Conservation (phyloP, 2,329 filamentous ascomycete genomes). For the Fusarium clavum region DNA sequence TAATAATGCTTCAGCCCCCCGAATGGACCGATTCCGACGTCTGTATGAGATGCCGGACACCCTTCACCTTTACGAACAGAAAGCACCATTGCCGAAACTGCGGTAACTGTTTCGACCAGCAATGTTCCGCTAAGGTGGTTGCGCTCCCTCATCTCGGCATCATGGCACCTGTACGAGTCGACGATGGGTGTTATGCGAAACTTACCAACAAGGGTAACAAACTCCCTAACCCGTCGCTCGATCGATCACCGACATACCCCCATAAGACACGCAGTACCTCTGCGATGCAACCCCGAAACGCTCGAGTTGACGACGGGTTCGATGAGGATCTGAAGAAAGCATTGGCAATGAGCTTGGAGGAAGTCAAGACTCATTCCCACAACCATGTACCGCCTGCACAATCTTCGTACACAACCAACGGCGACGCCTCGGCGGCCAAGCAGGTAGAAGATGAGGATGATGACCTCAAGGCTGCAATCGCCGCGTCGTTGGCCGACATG, state of each 20-base stretch:
- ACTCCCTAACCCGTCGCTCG: slow-evolving; percentile 57
- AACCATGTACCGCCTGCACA: slow-evolving; percentile 75
- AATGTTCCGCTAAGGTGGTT: slow-evolving; percentile 90
- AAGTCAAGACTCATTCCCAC: slow-evolving; percentile 79
- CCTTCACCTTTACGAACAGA: slow-evolving; percentile 97
- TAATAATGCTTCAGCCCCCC: slow-evolving; percentile 72
- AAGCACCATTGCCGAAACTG: slow-evolving; percentile 99
- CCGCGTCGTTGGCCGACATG: slow-evolving; percentile 94
- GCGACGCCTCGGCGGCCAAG: slow-evolving; percentile 52
- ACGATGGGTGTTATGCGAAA: slow-evolving; percentile 94
- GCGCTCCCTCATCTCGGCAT: slow-evolving; percentile 94
- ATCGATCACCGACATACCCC: slow-evolving; percentile 62
- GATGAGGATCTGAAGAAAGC: slow-evolving; percentile 96
- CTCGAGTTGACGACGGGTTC: slow-evolving; percentile 88
- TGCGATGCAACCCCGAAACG: slow-evolving; percentile 88
- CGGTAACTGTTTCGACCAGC: slow-evolving; percentile 95
- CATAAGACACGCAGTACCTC: slow-evolving; percentile 74
- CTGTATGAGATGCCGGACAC: slow-evolving; percentile 95
- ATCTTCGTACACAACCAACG: slow-evolving; percentile 55
- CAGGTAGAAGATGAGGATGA: slow-evolving; percentile 87
- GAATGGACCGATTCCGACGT: slow-evolving; percentile 99
- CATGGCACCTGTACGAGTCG: slow-evolving; percentile 88
- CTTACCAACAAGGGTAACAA: slow-evolving; percentile 76
- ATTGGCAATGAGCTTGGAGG: slow-evolving; percentile 95
- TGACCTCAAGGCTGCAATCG: slow-evolving; percentile 93